Conservation (phyloP, 108 stramenopile genomes). For the Nannochloropsis gaditana region DNA sequence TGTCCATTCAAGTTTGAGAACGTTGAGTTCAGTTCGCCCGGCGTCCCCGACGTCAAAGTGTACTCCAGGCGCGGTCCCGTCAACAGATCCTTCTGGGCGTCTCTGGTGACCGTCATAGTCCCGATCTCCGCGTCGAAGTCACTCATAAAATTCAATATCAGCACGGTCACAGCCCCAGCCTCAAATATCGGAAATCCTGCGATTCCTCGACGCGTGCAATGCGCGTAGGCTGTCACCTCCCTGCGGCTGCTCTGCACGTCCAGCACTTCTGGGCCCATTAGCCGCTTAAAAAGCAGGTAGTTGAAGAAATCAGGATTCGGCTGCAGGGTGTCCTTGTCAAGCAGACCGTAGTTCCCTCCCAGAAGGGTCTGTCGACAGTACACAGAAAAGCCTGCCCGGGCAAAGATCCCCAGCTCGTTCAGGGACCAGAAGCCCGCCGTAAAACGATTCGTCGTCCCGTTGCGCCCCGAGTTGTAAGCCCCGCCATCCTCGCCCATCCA, state of each 20-base stretch:
- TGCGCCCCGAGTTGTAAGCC: not conserved
- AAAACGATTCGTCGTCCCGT: constrained; percentile 25
- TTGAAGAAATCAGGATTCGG: constrained; percentile 24
- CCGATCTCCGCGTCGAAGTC: not conserved
- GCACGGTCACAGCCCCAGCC: not conserved
- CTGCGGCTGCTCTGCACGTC: not conserved
- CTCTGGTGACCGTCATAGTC: not conserved
- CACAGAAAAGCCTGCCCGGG: not conserved
- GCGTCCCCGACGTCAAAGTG: not conserved
- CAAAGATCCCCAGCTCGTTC: constrained; percentile 21
- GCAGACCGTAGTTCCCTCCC: constrained; percentile 22
- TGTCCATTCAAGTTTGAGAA: not conserved
- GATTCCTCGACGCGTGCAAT: not conserved
- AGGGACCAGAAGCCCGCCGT: constrained; percentile 23
- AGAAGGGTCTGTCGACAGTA: constrained; percentile 22
- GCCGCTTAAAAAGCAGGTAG: not conserved
- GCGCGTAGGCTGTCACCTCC: constrained; percentile 20
- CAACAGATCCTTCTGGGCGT: not conserved
- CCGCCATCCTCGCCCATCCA: constrained; percentile 23
- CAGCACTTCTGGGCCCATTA: constrained; percentile 19
- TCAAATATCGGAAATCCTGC: not conserved
- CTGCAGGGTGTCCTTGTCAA: constrained; percentile 10
- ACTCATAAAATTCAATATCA: not conserved
- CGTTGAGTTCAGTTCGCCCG: not conserved
- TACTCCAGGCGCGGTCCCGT: not conserved